Percentiles rank a stretch among this genome's conserved stretches.
phyloP scores from a whole-genome alignment of 2,329 filamentous ascomycete species.

The Beauveria caledonica region DNA sequence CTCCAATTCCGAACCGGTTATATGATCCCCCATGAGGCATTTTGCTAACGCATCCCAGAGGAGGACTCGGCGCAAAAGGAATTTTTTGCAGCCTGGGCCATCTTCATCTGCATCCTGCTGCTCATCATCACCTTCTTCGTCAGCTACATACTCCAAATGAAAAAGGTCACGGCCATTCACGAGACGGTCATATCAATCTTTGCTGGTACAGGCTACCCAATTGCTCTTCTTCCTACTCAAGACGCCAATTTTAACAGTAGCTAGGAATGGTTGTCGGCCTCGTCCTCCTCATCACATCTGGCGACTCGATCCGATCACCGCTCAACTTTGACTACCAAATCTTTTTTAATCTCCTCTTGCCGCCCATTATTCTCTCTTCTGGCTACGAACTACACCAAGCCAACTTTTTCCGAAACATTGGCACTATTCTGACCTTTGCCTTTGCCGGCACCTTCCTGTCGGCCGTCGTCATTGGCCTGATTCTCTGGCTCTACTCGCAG shows the following conservation, averaged over 20 bases:
- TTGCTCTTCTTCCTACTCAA: no score
- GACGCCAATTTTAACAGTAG: neutral
- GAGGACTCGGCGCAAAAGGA: slow-evolving; percentile 85
- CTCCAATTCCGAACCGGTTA: no score
- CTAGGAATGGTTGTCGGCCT: slow-evolving; percentile 91
- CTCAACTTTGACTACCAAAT: slow-evolving; percentile 98
- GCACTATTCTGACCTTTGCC: slow-evolving; percentile 93
- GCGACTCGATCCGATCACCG: slow-evolving; percentile 76
- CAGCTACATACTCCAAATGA: slow-evolving; percentile 92
- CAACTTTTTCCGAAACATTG: slow-evolving; percentile 98
- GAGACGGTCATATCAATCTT: slow-evolving; percentile 99
- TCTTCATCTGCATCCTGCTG: slow-evolving; percentile 93
- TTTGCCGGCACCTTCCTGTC: slow-evolving; percentile 97
- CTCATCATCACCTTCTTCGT: slow-evolving; percentile 93
- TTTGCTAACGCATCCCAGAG: slow-evolving; percentile 32
- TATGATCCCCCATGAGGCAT: neutral
- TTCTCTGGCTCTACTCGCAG: slow-evolving; percentile 82
- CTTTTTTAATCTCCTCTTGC: slow-evolving; percentile 98
- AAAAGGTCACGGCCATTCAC: slow-evolving; percentile 94
- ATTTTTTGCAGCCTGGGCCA: slow-evolving; percentile 90
- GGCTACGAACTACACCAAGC: slow-evolving; percentile 97
- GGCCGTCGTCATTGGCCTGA: slow-evolving; percentile 82
- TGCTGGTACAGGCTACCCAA: slow-evolving; percentile 52
- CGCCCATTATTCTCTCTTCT: slow-evolving; percentile 93
- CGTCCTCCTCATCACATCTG: slow-evolving; percentile 71